phyloP scores from a whole-genome alignment of 176 grass and related monocot genomes.

The Leersia perrieri region DNA sequence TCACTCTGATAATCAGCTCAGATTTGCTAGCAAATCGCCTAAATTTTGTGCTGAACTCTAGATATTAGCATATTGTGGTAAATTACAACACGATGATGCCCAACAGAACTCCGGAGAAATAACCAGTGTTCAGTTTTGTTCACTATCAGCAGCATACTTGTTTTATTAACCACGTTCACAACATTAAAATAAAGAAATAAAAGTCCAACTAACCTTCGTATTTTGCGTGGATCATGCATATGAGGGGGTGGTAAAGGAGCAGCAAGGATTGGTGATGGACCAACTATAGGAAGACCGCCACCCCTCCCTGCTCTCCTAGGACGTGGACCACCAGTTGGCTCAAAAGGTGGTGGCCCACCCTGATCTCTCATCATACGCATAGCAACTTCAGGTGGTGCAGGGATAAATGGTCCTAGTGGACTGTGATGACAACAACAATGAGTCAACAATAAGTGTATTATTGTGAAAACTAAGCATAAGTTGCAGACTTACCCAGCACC shows the following conservation, averaged over 20 bases:
- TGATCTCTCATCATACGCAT: slow-evolving; percentile 95
- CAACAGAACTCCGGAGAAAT: slow-evolving; percentile 1
- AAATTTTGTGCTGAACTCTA: neutral
- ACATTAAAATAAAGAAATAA: neutral
- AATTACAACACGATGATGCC: slow-evolving; percentile 5
- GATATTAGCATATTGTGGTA: slow-evolving; percentile 6
- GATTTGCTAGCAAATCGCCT: neutral
- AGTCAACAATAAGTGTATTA: neutral
- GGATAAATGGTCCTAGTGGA: slow-evolving; percentile 92
- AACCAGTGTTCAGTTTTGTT: neutral
- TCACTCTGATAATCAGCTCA: neutral
- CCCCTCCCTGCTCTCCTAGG: slow-evolving; percentile 60
- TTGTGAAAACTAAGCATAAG: slow-evolving; percentile 16
- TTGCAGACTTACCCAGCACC: slow-evolving; percentile 83
- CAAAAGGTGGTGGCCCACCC: slow-evolving; percentile 65
- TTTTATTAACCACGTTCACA: neutral
- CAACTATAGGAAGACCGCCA: slow-evolving; percentile 41
- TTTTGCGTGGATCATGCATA: slow-evolving; percentile 86
- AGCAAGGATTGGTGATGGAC: slow-evolving; percentile 48
- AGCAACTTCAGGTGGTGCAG: slow-evolving; percentile 93
- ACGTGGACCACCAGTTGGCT: slow-evolving; percentile 42
- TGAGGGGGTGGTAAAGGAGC: slow-evolving; percentile 50
- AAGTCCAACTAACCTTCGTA: slow-evolving; percentile 62
- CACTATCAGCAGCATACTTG: neutral
- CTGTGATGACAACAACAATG: slow-evolving; percentile 39